Evolutionary conservation across 345 rosid genomes (phyloP).

Genomic region (Erysimum cheiranthoides): DNA sequence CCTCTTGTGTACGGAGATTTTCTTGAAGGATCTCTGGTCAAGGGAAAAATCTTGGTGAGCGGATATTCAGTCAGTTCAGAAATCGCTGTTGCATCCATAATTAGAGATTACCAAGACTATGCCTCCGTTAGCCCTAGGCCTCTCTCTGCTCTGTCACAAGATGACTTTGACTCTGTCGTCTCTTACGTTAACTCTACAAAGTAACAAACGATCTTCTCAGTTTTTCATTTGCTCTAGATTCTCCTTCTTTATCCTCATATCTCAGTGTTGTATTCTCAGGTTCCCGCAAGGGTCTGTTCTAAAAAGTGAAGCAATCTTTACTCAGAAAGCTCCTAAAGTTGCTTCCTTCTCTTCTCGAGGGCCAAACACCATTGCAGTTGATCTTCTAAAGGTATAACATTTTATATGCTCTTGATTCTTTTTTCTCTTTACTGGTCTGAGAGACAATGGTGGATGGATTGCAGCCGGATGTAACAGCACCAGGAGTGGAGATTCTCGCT

Average conservation of each 20-base stretch:
- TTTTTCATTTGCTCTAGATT: neutral
- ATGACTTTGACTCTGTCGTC: slow-evolving; percentile 15
- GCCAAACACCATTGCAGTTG: slow-evolving; percentile 53
- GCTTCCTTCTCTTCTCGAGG: slow-evolving; percentile 61
- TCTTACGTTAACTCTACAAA: slow-evolving; percentile 40
- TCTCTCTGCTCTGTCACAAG: too few species aligned
- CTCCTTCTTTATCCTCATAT: neutral
- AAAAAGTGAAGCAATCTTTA: slow-evolving; percentile 39
- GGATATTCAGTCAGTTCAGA: too few species aligned
- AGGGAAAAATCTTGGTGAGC: too few species aligned
- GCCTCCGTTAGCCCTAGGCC: too few species aligned
- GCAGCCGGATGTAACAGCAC: slow-evolving; percentile 67
- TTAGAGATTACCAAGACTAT: too few species aligned
- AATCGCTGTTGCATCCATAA: too few species aligned
- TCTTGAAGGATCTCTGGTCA: too few species aligned
- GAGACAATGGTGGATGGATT: slow-evolving; percentile 12
- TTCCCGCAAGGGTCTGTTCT: slow-evolving; percentile 39
- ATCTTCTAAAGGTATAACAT: slow-evolving; percentile 53
- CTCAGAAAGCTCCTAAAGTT: slow-evolving; percentile 44
- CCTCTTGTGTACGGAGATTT: slow-evolving; percentile 42
- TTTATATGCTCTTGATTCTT: too few species aligned
- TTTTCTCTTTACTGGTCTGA: neutral
- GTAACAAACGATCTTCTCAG: slow-evolving; percentile 34
- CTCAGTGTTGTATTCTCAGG: slow-evolving; percentile 18
- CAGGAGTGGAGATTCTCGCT: slow-evolving; percentile 60